These are phyloP conservation scores for Clarireedia homoeocarpa DNA, from an alignment of 2,329 filamentous ascomycete genomes.

Conservation along the genomic window DNA sequence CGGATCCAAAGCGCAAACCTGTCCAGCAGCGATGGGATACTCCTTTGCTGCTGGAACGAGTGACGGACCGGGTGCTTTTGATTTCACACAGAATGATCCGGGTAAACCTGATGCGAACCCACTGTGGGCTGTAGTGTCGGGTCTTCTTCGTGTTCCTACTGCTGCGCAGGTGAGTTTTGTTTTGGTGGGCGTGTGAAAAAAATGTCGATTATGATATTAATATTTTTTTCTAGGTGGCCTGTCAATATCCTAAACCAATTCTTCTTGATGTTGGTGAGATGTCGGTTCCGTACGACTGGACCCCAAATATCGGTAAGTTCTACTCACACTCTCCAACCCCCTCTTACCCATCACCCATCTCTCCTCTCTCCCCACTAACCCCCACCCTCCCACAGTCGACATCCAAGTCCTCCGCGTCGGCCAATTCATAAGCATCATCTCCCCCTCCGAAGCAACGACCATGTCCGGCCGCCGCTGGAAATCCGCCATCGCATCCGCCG, in stretches of 20 bases:
- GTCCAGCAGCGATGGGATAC: conserved; percentile 81
- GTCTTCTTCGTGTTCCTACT: conserved; percentile 62
- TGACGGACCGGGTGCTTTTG: conserved; percentile 84
- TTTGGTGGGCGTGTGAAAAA: too few relatives aligned
- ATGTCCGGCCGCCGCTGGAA: conserved; percentile 91
- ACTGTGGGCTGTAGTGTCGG: conserved; percentile 71
- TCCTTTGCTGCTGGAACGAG: conserved; percentile 90
- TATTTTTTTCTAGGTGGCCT: conserved; percentile 31
- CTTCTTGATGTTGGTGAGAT: conserved; percentile 82
- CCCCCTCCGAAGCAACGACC: conserved; percentile 81
- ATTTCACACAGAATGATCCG: conserved; percentile 84
- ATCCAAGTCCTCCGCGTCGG: conserved; percentile 80
- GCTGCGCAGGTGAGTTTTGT: conserved; percentile 49
- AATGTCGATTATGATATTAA: too few relatives aligned
- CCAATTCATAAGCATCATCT: conserved; percentile 75
- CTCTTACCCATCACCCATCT: too few relatives aligned
- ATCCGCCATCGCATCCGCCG: conserved; percentile 52
- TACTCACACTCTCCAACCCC: conserved; percentile 67
- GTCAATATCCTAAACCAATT: conserved; percentile 77
- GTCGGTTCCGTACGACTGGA: conserved; percentile 74
- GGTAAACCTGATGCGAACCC: conserved; percentile 55
- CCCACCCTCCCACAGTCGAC: conserved; percentile 47
- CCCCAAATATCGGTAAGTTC: conserved; percentile 79
- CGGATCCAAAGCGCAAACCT: conserved; percentile 63
- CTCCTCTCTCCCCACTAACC: too few relatives aligned